Evolutionary conservation across 192 early-diverging fungal species (phyloP).

Genomic region (Phlyctochytrium bullatum): DNA sequence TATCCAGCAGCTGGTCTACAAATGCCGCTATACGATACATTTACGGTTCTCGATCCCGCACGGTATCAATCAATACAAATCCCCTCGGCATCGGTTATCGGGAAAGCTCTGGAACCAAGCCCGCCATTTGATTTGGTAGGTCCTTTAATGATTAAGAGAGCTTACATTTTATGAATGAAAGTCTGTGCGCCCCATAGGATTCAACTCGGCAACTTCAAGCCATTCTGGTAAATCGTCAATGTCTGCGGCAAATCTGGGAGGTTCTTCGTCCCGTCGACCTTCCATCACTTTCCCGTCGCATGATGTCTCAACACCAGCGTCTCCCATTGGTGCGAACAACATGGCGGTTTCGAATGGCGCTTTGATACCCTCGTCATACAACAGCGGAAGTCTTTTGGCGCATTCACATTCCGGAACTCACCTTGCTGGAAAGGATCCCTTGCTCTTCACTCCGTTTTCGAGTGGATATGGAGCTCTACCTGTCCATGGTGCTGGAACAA

Average conservation of each 20-base stretch:
- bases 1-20: no score
- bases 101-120: background rate
- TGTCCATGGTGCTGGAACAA: background rate
- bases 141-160: background rate
- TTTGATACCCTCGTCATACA: background rate
- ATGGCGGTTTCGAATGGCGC: background rate
- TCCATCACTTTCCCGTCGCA: constrained; percentile 1
- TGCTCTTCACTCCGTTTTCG: constrained; percentile 1
- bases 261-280: background rate
- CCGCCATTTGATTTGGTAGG: background rate
- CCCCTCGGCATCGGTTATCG: background rate
- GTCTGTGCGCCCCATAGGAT: background rate
- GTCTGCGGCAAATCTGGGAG: background rate
- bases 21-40: no score
- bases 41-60: background rate
- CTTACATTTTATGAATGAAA: background rate
- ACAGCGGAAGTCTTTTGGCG: background rate
- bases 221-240: background rate
- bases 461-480: background rate
- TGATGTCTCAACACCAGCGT: background rate
- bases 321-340: background rate
- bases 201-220: background rate
- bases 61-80: background rate
- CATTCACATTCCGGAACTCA: background rate
- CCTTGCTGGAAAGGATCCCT: background rate